A percentile compares a stretch with the other conserved stretches of the same genome.
Evolutionary conservation across 2,329 filamentous ascomycete genomes (phyloP).

Genomic region (Verticillium longisporum): DNA sequence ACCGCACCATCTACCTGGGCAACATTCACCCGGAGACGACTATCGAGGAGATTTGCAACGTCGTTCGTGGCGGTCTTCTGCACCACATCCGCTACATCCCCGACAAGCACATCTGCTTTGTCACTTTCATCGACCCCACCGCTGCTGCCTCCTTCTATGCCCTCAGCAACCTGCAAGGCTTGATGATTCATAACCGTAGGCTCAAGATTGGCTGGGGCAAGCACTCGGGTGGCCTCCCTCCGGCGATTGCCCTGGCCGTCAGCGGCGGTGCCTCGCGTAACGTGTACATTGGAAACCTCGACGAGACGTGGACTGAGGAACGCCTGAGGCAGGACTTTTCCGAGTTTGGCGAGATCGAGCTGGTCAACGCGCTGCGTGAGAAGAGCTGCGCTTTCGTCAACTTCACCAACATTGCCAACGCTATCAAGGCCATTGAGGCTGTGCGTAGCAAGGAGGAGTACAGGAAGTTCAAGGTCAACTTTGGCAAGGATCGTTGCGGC

Average conservation of each 20-base stretch:
- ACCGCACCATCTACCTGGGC: slow-evolving; percentile 93
- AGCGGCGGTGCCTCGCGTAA: slow-evolving; percentile 97
- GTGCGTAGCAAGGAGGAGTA: slow-evolving; percentile 94
- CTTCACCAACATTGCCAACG: slow-evolving; percentile 99
- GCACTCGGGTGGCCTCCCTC: slow-evolving; percentile 92
- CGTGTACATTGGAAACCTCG: slow-evolving; percentile 95
- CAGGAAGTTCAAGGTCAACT: slow-evolving; percentile 98
- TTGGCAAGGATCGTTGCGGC: slow-evolving; percentile 96
- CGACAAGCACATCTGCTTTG: slow-evolving; percentile 99
- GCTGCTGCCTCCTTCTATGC: slow-evolving; percentile 97
- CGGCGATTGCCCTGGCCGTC: slow-evolving; percentile 91
- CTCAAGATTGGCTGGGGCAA: slow-evolving; percentile 99
- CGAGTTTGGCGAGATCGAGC: slow-evolving; percentile 94
- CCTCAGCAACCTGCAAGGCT: slow-evolving; percentile 89
- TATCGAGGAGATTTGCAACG: slow-evolving; percentile 99
- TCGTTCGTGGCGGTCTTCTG: slow-evolving; percentile 87
- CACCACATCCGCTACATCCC: slow-evolving; percentile 99
- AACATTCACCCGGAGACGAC: slow-evolving; percentile 99
- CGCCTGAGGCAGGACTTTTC: slow-evolving; percentile 93
- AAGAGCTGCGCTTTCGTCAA: slow-evolving; percentile 99
- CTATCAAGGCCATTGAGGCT: slow-evolving; percentile 98
- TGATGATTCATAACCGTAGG: slow-evolving; percentile 98
- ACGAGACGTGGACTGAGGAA: slow-evolving; percentile 96
- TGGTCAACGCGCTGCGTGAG: slow-evolving; percentile 93
- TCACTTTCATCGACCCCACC: slow-evolving; percentile 98